These are phyloP conservation scores for Neonectria coccinea DNA, from an alignment of 2,329 filamentous ascomycete species.

Conservation along the genomic window DNA sequence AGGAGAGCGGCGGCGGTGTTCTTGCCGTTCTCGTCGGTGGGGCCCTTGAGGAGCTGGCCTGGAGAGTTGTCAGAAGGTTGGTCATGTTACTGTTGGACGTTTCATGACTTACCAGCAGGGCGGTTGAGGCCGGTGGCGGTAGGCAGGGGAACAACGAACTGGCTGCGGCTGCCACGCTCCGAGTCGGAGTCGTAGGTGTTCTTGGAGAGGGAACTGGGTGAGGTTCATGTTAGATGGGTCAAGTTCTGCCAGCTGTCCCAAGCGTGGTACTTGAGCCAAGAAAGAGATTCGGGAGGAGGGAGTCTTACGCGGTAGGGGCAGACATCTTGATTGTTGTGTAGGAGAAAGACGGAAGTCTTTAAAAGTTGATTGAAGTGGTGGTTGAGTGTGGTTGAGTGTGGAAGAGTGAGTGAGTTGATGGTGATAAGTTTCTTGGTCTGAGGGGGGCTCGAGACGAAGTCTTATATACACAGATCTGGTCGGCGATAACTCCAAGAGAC, in stretches of 20 bases:
- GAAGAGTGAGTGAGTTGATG: conserved; percentile 41
- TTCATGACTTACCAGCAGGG: conserved; percentile 41
- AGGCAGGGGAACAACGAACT: conserved; percentile 46
- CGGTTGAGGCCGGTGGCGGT: conserved; percentile 52
- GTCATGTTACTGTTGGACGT: conserved; percentile 31
- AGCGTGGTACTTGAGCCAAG: conserved; percentile 2
- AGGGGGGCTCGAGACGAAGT: conserved; percentile 26
- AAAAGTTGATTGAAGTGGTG: conserved; percentile 32
- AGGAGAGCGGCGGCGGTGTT: conserved; percentile 68
- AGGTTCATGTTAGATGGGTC: conserved; percentile 19
- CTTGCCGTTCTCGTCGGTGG: conserved; percentile 67
- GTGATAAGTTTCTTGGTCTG: conserved; percentile 22
- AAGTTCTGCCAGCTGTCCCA: conserved; percentile 19
- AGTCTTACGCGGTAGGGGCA: conserved; percentile 44
- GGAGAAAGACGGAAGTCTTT: conserved; percentile 30
- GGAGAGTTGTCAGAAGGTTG: conserved; percentile 17
- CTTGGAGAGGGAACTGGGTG: conserved; percentile 40
- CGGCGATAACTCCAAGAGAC: conserved; percentile 11
- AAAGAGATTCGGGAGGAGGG: not conserved
- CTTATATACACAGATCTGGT: conserved; percentile 42
- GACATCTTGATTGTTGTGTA: conserved; percentile 41
- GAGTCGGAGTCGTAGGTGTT: conserved; percentile 46
- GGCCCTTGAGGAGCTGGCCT: conserved; percentile 68
- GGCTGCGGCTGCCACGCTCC: conserved; percentile 41
- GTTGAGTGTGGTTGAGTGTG: conserved; percentile 39